Evolutionary conservation across 176 grass and related monocot genomes (phyloP).

Genomic region (Phragmites australis): DNA sequence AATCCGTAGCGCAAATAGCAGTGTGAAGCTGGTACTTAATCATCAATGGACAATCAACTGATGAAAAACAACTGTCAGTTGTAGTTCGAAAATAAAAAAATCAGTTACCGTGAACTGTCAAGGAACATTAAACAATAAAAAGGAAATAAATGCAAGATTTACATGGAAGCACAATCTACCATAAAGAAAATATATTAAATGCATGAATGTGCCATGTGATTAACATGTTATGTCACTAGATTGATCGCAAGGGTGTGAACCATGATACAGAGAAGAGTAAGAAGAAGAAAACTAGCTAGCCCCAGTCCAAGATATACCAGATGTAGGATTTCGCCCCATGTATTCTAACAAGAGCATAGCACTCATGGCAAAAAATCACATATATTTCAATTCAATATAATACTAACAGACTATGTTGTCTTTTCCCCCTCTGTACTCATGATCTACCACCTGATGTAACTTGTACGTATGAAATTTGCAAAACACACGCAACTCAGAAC

Average conservation of each 20-base stretch:
- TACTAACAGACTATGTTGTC: not conserved
- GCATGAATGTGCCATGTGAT: not conserved
- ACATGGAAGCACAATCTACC: not conserved
- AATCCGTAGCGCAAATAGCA: not conserved
- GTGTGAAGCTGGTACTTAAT: not conserved
- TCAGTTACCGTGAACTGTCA: not conserved
- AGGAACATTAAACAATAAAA: constrained; percentile 1
- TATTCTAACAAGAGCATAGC: constrained; percentile 15
- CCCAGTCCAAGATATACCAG: not conserved
- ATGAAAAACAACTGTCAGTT: not conserved
- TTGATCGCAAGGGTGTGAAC: not conserved
- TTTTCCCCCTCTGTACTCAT: constrained; percentile 10
- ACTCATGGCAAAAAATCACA: not conserved
- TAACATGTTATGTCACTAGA: not conserved
- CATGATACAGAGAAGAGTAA: not conserved
- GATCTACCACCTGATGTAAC: constrained; percentile 1
- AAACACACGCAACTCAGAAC: not conserved
- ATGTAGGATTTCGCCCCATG: not conserved
- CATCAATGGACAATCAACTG: not conserved
- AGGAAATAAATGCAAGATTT: not conserved
- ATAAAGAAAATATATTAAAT: not conserved
- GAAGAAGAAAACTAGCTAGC: not conserved
- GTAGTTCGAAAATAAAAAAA: constrained; percentile 7
- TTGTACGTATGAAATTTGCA: constrained; percentile 25
- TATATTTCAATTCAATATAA: not conserved